Conservation (phyloP, 352 stramenopile species). For the Aphanomyces cochlioides region DNA sequence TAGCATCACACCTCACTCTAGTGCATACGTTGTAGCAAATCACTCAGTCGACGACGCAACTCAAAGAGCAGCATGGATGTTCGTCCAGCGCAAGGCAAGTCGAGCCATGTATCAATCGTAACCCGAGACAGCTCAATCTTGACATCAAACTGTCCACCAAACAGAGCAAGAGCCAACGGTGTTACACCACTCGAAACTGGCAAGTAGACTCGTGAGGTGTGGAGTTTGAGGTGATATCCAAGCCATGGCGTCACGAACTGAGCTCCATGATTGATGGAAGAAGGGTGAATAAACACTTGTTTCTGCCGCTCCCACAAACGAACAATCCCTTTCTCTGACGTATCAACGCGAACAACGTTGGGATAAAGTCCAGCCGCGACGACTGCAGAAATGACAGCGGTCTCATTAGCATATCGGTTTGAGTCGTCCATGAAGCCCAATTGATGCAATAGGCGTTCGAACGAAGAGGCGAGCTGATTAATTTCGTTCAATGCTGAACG, state of each 20-base stretch:
- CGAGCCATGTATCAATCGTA: slow-evolving; percentile 16
- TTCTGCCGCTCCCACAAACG: slow-evolving; percentile 45
- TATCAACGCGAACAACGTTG: slow-evolving; percentile 69
- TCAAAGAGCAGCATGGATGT: slow-evolving; percentile 25
- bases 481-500: slow-evolving; percentile 55
- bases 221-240: slow-evolving; percentile 74
- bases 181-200: slow-evolving; percentile 63
- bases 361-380: slow-evolving; percentile 86
- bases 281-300: slow-evolving; percentile 57
- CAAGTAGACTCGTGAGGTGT: slow-evolving; percentile 81
- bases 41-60: slow-evolving; percentile 7
- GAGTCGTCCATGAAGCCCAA: slow-evolving; percentile 50
- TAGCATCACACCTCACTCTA: neutral
- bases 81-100: slow-evolving; percentile 5
- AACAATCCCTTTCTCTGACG: slow-evolving; percentile 36
- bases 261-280: slow-evolving; percentile 70
- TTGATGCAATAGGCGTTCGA: slow-evolving; percentile 56
- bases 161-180: slow-evolving; percentile 58
- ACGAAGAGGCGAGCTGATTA: slow-evolving; percentile 72
- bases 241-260: slow-evolving; percentile 59
- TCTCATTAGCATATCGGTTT: slow-evolving; percentile 40
- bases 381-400: slow-evolving; percentile 56
- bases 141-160: slow-evolving; percentile 59
- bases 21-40: slow-evolving; percentile 18
- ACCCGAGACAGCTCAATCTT: neutral